phyloP scores from a whole-genome alignment of 768 basidiomycete species.

The Boletus rubropictus region DNA sequence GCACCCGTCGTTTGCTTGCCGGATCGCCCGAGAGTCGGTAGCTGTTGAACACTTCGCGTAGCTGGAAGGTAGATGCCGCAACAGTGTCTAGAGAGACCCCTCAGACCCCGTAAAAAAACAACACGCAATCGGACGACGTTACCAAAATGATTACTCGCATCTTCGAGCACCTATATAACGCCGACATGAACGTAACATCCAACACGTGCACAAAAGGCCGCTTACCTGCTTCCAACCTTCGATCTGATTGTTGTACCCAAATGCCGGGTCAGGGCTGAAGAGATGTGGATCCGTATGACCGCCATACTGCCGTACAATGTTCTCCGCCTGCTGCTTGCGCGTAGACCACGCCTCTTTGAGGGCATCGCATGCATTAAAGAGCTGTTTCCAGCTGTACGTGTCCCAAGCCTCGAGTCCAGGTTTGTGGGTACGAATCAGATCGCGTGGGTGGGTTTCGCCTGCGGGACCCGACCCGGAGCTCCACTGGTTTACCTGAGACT shows the following conservation, averaged over 20 bases:
- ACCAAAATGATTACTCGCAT: conserved; percentile 52
- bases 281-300: conserved; percentile 31
- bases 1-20: conserved; percentile 68
- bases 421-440: conserved; percentile 62
- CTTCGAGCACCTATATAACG: conserved; percentile 43
- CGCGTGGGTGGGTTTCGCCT: conserved; percentile 54
- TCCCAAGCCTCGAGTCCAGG: conserved; percentile 69
- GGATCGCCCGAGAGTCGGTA: conserved; percentile 71
- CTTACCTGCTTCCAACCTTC: conserved; percentile 53
- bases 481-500: conserved; percentile 1
- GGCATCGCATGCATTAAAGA: conserved; percentile 53
- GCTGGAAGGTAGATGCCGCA: conserved; percentile 66
- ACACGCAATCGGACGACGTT: conserved; percentile 12
- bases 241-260: conserved; percentile 47
- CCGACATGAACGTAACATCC: background rate
- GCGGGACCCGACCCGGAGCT: conserved; percentile 21
- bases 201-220: background rate
- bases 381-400: conserved; percentile 63
- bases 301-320: conserved; percentile 41
- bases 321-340: conserved; percentile 52
- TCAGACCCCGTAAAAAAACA: background rate
- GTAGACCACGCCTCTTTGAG: conserved; percentile 62
- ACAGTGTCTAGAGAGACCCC: conserved; percentile 34
- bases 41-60: conserved; percentile 65
- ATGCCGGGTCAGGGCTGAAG: conserved; percentile 30